phyloP scores from a whole-genome alignment of 2,329 filamentous ascomycete genomes.

The Trichocomaceae sp. region DNA sequence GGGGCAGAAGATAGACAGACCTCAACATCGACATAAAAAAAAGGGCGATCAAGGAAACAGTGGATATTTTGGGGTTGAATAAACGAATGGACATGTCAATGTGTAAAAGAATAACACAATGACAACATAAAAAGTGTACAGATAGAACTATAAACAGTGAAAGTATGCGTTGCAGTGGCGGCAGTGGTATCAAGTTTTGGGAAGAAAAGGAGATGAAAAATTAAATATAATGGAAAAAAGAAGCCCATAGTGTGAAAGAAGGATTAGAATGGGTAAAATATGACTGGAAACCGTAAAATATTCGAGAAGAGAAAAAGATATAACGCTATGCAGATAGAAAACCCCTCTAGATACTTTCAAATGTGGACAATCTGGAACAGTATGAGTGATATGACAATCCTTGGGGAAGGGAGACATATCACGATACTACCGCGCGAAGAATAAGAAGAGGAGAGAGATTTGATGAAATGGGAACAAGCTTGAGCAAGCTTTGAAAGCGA shows the following conservation, averaged over 20 bases:
- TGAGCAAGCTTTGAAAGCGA: not conserved
- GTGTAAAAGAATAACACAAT: slow-evolving; percentile 3
- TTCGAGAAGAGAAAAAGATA: not conserved
- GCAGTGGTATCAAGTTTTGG: slow-evolving; percentile 10
- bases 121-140: slow-evolving; percentile 3
- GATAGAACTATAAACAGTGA: slow-evolving; percentile 9
- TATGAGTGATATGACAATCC: not conserved
- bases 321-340: slow-evolving; percentile 10
- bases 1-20: not conserved
- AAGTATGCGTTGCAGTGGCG: slow-evolving; percentile 3
- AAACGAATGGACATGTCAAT: slow-evolving; percentile 6
- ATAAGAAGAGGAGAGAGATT: not conserved
- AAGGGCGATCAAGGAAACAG: not conserved
- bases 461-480: not conserved
- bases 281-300: not conserved
- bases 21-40: not conserved
- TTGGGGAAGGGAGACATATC: not conserved
- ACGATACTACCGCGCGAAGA: not conserved
- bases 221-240: slow-evolving; percentile 2
- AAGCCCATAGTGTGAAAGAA: not conserved
- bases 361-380: slow-evolving; percentile 6
- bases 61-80: not conserved
- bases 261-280: not conserved
- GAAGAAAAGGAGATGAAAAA: not conserved
- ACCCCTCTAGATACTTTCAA: slow-evolving; percentile 5